A percentile compares a stretch with the other conserved stretches of the same genome.
These are phyloP conservation scores for cucumber (Cucumis sativus) DNA, from an alignment of 306 rosid species.

Conservation along the genomic window DNA sequence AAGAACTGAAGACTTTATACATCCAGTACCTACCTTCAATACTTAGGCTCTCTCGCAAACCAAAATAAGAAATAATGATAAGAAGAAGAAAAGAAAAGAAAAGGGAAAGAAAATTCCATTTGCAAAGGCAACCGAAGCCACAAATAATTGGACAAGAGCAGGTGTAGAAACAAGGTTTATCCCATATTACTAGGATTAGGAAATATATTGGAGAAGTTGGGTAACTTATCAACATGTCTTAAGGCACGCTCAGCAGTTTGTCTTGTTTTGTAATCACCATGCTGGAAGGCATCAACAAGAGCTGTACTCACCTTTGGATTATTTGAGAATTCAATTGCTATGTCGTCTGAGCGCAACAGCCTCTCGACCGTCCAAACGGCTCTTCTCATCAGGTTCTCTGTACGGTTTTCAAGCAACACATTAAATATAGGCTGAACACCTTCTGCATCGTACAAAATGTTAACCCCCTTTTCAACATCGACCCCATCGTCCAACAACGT, in stretches of 20 bases:
- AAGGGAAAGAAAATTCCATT: neutral
- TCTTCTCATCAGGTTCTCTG: conserved; percentile 77
- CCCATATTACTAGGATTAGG: conserved; percentile 22
- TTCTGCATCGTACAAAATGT: conserved; percentile 53
- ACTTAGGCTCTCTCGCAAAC: conserved; percentile 18
- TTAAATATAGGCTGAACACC: conserved; percentile 71
- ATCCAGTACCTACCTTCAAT: conserved; percentile 26
- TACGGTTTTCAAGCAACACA: conserved; percentile 67
- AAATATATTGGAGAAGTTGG: conserved; percentile 94
- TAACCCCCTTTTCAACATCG: conserved; percentile 73
- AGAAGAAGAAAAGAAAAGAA: neutral
- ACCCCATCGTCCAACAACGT: conserved; percentile 85
- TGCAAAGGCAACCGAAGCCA: neutral
- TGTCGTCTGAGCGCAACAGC: conserved; percentile 66
- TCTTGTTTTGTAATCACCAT: conserved; percentile 78
- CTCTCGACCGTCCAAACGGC: conserved; percentile 94
- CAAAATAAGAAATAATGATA: conserved; percentile 21
- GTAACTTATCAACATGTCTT: conserved; percentile 89
- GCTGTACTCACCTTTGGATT: conserved; percentile 85
- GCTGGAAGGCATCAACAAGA: conserved; percentile 96
- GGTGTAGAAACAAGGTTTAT: conserved; percentile 3
- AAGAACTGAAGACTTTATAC: conserved; percentile 28
- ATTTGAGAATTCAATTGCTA: conserved; percentile 65
- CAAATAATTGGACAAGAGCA: neutral
- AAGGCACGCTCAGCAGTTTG: conserved; percentile 94